Evolutionary conservation across 208 protist genomes (phyloP), one percentile per base, ranked within the genome.

Genomic region (Acanthamoeba pearcei): DNA sequence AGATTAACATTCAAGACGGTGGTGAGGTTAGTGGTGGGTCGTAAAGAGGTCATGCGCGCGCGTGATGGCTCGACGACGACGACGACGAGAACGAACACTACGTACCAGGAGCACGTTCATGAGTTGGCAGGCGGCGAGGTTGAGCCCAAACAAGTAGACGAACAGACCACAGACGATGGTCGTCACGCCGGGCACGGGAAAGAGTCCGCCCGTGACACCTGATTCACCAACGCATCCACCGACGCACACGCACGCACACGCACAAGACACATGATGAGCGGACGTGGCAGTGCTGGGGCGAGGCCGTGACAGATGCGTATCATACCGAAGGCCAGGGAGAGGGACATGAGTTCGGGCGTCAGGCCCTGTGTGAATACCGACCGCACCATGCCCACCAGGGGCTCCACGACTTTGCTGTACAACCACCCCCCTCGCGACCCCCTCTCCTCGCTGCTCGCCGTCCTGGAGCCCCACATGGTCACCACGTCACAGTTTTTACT

Each of bases 91-190:
- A 12, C 5, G 76, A 60, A 42, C 8, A 51, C 5, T 22, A 27
- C 53, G 51, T 88, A 88, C 80, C 27, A 92, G 5, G 62, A 92
- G 55, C n/a, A 92, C n/a, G 27, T 92, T 92, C 62, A 76, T 76
- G 29, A 92, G 86, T 62, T 92, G 86, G 62, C 86, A 92, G 13
- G 86, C 86, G 38, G 86, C 86, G 24, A 92, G 35, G 86, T 92
- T 92, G 62, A 92, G 86, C 13, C 64, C 38, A 22, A 70, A 92
- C 19, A 92, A 29, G 86, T 92, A 92, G n/a, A 92, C 64, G 38
- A 92, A 92, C 12, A 92, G 15, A 17, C 62, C 86, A 53, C 86
- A 92, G 27, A 92, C 38, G 1, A 92, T 42, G 22, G 86, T 92
- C 22, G 86, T 92, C 38, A 92, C 64, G 10, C 86, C 86, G 4